These are phyloP conservation scores for Drosera spatulata DNA, from an alignment of 179 eudicot genomes.

Conservation along the genomic window DNA sequence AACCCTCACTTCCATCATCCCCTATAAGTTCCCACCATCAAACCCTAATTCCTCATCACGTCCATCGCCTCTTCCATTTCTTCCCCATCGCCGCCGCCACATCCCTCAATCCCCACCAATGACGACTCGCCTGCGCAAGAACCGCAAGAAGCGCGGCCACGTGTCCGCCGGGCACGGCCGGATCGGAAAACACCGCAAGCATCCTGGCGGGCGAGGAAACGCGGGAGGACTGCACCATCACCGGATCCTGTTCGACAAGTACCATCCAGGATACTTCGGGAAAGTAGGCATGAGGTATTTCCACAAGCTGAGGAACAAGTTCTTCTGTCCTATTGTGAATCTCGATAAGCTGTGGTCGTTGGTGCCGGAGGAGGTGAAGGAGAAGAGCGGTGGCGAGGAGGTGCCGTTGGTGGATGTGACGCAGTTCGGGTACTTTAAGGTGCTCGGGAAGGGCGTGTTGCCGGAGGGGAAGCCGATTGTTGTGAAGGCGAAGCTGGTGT, in stretches of 20 bases:
- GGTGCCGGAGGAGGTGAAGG: slow-evolving; percentile 31
- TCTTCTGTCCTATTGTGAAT: slow-evolving; percentile 46
- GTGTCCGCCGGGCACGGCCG: slow-evolving; percentile 58
- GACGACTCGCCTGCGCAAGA: slow-evolving; percentile 44
- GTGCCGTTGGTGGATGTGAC: slow-evolving; percentile 42
- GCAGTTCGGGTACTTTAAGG: slow-evolving; percentile 56
- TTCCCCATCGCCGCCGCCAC: too few relatives aligned
- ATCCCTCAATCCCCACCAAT: slow-evolving; percentile 3
- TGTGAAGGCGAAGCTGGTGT: slow-evolving; percentile 45
- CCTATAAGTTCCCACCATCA: too few relatives aligned
- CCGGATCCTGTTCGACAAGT: slow-evolving; percentile 63
- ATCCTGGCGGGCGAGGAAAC: slow-evolving; percentile 68
- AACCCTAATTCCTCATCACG: too few relatives aligned
- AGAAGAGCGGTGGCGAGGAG: slow-evolving; percentile 24
- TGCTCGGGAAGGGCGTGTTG: slow-evolving; percentile 43
- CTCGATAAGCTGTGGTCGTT: slow-evolving; percentile 43
- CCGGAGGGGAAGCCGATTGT: slow-evolving; percentile 26
- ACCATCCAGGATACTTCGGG: slow-evolving; percentile 66
- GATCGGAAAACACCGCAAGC: slow-evolving; percentile 57
- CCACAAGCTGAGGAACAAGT: slow-evolving; percentile 51
- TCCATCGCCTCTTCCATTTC: too few relatives aligned
- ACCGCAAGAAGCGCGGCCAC: slow-evolving; percentile 65
- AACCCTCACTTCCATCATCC: too few relatives aligned
- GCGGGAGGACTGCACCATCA: slow-evolving; percentile 79
- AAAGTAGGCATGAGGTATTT: slow-evolving; percentile 66